A percentile compares a stretch with the other conserved stretches of the same genome.
phyloP scores from a whole-genome alignment of 139 green algal genomes.

The Chlorella sp. region DNA sequence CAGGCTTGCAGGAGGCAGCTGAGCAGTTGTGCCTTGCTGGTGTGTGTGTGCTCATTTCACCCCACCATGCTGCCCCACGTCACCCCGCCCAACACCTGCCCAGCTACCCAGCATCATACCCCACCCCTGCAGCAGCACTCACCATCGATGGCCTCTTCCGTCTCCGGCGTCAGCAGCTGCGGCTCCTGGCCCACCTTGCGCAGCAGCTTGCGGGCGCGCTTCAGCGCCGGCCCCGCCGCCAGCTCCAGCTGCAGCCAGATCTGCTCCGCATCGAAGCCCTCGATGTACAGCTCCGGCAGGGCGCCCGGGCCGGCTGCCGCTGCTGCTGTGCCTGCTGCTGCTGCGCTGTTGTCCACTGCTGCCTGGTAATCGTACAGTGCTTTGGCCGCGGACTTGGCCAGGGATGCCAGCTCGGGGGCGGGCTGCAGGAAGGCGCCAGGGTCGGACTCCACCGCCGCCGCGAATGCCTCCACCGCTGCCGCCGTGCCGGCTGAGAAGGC shows the following conservation, averaged over 20 bases:
- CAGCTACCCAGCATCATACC: background rate
- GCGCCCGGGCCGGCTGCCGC: background rate
- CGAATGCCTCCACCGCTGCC: background rate
- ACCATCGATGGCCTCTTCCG: conserved; percentile 56
- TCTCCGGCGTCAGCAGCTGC: conserved; percentile 52
- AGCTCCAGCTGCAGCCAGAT: conserved; percentile 80
- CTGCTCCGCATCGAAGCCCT: conserved; percentile 81
- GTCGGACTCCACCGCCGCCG: conserved; percentile 26
- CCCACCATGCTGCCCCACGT: no score
- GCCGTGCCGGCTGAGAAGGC: background rate
- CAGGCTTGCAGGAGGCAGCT: no score
- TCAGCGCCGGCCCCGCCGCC: conserved; percentile 28
- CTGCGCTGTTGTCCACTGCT: background rate
- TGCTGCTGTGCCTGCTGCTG: background rate
- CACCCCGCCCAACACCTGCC: no score
- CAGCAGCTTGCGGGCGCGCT: conserved; percentile 46
- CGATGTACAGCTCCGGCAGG: conserved; percentile 57
- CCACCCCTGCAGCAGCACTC: background rate
- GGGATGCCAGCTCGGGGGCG: conserved; percentile 51
- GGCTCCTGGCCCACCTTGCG: conserved; percentile 24
- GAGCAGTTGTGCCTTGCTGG: no score
- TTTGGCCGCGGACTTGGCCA: conserved; percentile 64
- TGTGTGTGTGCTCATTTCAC: no score
- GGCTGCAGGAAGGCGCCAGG: conserved; percentile 72
- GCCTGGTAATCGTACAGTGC: conserved; percentile 51